These are phyloP conservation scores for Metschnikowia anglica DNA, from an alignment of 805 yeast species.

Conservation along the genomic window DNA sequence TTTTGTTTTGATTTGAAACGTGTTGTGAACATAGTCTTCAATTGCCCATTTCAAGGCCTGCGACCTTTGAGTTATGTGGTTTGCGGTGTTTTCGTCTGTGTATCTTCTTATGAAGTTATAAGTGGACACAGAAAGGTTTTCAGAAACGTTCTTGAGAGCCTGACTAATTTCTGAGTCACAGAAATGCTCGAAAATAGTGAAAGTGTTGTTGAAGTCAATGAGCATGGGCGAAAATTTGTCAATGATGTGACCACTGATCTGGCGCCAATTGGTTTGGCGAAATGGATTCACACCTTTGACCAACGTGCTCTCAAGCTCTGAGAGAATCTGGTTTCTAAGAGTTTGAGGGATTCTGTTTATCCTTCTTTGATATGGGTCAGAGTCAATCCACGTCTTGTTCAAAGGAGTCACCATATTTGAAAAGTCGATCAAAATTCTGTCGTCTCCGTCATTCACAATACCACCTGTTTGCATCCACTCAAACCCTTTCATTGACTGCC, in stretches of 20 bases:
- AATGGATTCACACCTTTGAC: slow-evolving; percentile 33
- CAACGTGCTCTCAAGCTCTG: slow-evolving; percentile 29
- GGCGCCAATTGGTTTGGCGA: slow-evolving; percentile 52
- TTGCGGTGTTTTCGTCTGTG: slow-evolving; percentile 19
- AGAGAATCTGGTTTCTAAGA: slow-evolving; percentile 34
- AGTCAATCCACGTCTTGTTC: slow-evolving; percentile 47
- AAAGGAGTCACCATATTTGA: slow-evolving; percentile 53
- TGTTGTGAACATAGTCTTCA: slow-evolving; percentile 48
- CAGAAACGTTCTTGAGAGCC: slow-evolving; percentile 18
- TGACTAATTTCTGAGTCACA: background rate
- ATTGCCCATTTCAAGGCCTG: slow-evolving; percentile 38
- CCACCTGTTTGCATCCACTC: slow-evolving; percentile 50
- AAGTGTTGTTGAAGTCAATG: slow-evolving; percentile 39
- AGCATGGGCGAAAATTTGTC: slow-evolving; percentile 55
- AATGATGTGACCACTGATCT: slow-evolving; percentile 47
- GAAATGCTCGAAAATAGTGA: slow-evolving; percentile 18
- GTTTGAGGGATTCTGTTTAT: slow-evolving; percentile 36
- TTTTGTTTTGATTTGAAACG: slow-evolving; percentile 34
- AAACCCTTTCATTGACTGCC: slow-evolving; percentile 36
- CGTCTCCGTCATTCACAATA: slow-evolving; percentile 48
- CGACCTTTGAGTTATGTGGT: slow-evolving; percentile 17
- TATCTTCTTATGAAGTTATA: slow-evolving; percentile 49
- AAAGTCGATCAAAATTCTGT: slow-evolving; percentile 50
- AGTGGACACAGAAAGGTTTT: slow-evolving; percentile 41
- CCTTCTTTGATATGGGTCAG: slow-evolving; percentile 49